Evolutionary conservation across 176 grass and related monocot genomes (phyloP).

Genomic region (Rhynchospora pubera): DNA sequence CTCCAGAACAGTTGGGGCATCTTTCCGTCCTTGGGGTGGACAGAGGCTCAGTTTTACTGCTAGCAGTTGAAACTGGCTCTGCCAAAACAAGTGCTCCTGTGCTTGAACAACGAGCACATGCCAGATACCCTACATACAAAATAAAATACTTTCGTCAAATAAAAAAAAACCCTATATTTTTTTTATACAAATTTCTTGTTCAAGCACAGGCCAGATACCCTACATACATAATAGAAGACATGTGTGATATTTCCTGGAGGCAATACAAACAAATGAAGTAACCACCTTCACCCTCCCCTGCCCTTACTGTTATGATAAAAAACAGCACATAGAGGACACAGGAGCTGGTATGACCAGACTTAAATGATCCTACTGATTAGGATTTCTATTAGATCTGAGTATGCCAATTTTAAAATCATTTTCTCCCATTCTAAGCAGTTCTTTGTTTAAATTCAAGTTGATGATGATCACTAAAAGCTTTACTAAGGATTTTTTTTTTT

Average conservation of each 20-base stretch:
- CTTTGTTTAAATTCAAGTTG: background rate
- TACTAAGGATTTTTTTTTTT: background rate
- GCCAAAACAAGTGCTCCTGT: conserved; percentile 71
- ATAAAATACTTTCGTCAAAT: background rate
- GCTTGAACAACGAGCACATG: conserved; percentile 92
- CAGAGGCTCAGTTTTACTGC: conserved; percentile 41
- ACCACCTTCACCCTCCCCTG: too few species aligned
- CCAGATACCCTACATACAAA: conserved; percentile 67
- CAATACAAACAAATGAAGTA: background rate
- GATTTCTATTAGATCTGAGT: background rate
- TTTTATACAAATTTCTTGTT: too few species aligned
- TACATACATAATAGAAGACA: conserved; percentile 27
- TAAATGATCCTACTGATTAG: background rate
- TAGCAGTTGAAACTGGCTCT: conserved; percentile 59
- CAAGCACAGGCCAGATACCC: conserved; percentile 71
- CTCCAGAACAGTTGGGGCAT: conserved; percentile 92
- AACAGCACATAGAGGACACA: background rate
- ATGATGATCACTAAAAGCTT: background rate
- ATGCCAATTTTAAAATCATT: background rate
- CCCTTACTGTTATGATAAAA: background rate
- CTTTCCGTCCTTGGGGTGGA: conserved; percentile 69
- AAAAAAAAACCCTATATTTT: too few species aligned
- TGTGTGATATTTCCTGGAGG: background rate
- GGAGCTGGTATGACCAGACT: background rate
- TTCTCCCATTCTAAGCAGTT: background rate